Evolutionary conservation across 164 flowering plant species (phyloP).

Genomic region (Aristolochia californica): DNA sequence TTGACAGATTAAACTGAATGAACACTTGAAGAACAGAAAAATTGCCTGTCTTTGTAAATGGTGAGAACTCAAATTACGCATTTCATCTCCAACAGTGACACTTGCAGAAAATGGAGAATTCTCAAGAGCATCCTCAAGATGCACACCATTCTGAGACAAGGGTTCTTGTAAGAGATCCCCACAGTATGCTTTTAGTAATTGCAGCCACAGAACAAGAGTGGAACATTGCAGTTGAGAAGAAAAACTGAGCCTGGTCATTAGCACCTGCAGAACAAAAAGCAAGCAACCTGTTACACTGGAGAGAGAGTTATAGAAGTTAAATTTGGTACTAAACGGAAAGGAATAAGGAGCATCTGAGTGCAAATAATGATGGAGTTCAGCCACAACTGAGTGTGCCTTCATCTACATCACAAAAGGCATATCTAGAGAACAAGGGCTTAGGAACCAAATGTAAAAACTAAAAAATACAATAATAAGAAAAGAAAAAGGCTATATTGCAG

Average conservation of each 20-base stretch:
- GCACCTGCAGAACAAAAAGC: slow-evolving; percentile 33
- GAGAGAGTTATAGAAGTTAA: background rate
- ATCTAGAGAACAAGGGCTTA: too few species aligned
- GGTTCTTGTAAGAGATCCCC: slow-evolving; percentile 39
- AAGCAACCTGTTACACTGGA: background rate
- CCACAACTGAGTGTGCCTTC: background rate
- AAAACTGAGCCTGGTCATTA: slow-evolving; percentile 63
- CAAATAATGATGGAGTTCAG: background rate
- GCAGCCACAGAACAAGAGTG: slow-evolving; percentile 45
- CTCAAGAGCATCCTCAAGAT: slow-evolving; percentile 30
- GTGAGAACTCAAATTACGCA: slow-evolving; percentile 6
- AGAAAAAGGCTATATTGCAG: too few species aligned
- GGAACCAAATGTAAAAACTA: too few species aligned
- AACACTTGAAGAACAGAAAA: slow-evolving; percentile 63
- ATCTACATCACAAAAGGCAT: too few species aligned
- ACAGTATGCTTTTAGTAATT: slow-evolving; percentile 48
- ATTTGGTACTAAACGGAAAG: background rate
- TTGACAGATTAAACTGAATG: slow-evolving; percentile 33
- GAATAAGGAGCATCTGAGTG: background rate
- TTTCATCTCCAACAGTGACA: slow-evolving; percentile 15
- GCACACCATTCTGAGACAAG: slow-evolving; percentile 15
- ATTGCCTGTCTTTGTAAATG: slow-evolving; percentile 64
- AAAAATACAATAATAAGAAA: too few species aligned
- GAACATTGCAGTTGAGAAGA: slow-evolving; percentile 20
- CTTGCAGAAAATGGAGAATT: slow-evolving; percentile 60